Evolutionary conservation across 306 rosid species (phyloP).

Genomic region (Trichosanthes truncata): DNA sequence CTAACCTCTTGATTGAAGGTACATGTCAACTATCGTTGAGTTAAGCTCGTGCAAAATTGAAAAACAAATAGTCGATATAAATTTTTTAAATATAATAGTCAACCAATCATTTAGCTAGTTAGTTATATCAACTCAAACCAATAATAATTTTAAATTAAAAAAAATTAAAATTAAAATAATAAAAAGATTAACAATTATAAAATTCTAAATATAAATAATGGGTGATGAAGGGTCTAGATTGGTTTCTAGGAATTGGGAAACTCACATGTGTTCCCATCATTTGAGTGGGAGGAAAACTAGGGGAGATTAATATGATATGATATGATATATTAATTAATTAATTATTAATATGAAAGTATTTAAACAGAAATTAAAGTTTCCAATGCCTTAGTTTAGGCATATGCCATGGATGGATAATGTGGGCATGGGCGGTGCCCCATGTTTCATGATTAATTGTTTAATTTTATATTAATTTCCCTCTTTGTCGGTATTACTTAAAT

Average conservation of each 20-base stretch:
- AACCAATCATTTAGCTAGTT: not conserved
- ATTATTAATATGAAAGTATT: not conserved
- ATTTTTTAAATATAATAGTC: too few relatives aligned
- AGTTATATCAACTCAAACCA: not conserved
- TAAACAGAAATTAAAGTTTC: not conserved
- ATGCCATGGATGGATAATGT: constrained; percentile 2
- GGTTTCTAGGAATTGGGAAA: not conserved
- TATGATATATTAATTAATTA: not conserved
- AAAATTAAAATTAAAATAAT: too few relatives aligned
- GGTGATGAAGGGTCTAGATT: not conserved
- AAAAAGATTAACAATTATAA: too few relatives aligned
- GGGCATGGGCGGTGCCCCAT: constrained; percentile 9
- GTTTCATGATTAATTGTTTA: not conserved
- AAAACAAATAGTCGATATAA: too few relatives aligned
- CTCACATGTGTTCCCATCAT: constrained; percentile 6
- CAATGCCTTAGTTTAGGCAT: not conserved
- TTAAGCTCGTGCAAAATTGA: too few relatives aligned
- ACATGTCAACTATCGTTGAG: too few relatives aligned
- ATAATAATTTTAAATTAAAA: too few relatives aligned
- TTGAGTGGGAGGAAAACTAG: constrained; percentile 1
- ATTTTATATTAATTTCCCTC: not conserved
- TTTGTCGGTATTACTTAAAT: not conserved
- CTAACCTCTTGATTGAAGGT: too few relatives aligned
- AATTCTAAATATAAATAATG: too few relatives aligned
- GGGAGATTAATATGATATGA: not conserved